phyloP scores from a whole-genome alignment of 805 yeast genomes.

The Candida coquimbonensis region DNA sequence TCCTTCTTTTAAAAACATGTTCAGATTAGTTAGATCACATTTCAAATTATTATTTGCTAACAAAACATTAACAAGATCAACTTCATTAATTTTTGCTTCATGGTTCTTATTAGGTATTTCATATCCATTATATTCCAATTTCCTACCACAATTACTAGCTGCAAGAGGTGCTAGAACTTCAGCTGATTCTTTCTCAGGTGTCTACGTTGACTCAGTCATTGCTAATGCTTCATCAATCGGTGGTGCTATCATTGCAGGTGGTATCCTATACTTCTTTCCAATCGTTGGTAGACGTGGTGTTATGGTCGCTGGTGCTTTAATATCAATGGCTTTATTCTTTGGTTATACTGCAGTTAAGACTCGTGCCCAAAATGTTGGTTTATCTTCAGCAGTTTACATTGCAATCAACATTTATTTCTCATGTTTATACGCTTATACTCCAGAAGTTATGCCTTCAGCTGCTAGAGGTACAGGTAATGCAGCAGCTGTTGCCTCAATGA shows the following conservation, averaged over 20 bases:
- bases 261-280: conserved; percentile 17
- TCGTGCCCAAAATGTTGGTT: conserved; percentile 41
- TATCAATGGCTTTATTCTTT: conserved; percentile 50
- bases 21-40: conserved; percentile 28
- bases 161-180: conserved; percentile 40
- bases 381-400: conserved; percentile 29
- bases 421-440: conserved; percentile 58
- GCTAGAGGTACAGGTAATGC: conserved; percentile 56
- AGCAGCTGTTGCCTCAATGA: conserved; percentile 43
- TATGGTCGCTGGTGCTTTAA: conserved; percentile 41
- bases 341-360: conserved; percentile 59
- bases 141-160: conserved; percentile 42
- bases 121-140: conserved; percentile 45
- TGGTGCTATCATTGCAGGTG: conserved; percentile 46
- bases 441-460: conserved; percentile 50
- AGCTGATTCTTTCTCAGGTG: conserved; percentile 32
- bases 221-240: conserved; percentile 36
- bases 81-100: conserved; percentile 35
- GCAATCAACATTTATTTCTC: conserved; percentile 46
- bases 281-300: conserved; percentile 51
- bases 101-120: conserved; percentile 51
- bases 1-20: conserved; percentile 22
- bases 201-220: conserved; percentile 40
- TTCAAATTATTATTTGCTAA: conserved; percentile 37
- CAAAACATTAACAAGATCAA: conserved; percentile 30